Evolutionary conservation across 2,329 filamentous ascomycete genomes (phyloP).

Genomic region (Nemania sp.): DNA sequence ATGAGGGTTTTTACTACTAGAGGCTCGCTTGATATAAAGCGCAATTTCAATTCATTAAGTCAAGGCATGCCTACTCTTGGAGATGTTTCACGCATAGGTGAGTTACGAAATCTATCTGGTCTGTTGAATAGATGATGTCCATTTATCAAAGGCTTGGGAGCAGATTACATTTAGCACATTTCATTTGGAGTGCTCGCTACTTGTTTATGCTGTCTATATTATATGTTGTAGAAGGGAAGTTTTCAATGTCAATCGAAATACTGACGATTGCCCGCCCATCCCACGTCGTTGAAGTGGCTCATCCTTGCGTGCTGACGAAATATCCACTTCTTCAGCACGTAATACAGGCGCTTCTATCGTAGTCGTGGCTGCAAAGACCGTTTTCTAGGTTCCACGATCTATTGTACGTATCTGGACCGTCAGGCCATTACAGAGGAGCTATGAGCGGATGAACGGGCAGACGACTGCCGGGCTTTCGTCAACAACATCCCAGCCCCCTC

Average conservation of each 20-base stretch:
- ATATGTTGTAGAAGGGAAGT: slow-evolving; percentile 34
- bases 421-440: slow-evolving; percentile 16
- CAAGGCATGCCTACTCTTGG: slow-evolving; percentile 18
- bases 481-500: slow-evolving; percentile 30
- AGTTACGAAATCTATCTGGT: slow-evolving; percentile 5
- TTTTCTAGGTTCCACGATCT: background rate
- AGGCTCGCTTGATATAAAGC: slow-evolving; percentile 30
- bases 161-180: background rate
- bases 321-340: slow-evolving; percentile 18
- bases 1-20: slow-evolving; percentile 5
- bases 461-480: slow-evolving; percentile 34
- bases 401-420: slow-evolving; percentile 34
- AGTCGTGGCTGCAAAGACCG: slow-evolving; percentile 13
- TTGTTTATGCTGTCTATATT: background rate
- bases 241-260: slow-evolving; percentile 17
- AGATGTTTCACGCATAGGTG: slow-evolving; percentile 4
- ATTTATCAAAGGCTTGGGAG: slow-evolving; percentile 3
- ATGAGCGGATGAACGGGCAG: slow-evolving; percentile 3
- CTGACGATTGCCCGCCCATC: slow-evolving; percentile 22
- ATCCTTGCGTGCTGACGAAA: slow-evolving; percentile 28
- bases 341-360: background rate
- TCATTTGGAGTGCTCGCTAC: background rate
- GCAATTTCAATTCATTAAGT: slow-evolving; percentile 36
- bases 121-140: slow-evolving; percentile 14
- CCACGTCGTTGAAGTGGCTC: slow-evolving; percentile 18